Evolutionary conservation across 352 stramenopile genomes (phyloP).

Genomic region (Blastocystis sp.): DNA sequence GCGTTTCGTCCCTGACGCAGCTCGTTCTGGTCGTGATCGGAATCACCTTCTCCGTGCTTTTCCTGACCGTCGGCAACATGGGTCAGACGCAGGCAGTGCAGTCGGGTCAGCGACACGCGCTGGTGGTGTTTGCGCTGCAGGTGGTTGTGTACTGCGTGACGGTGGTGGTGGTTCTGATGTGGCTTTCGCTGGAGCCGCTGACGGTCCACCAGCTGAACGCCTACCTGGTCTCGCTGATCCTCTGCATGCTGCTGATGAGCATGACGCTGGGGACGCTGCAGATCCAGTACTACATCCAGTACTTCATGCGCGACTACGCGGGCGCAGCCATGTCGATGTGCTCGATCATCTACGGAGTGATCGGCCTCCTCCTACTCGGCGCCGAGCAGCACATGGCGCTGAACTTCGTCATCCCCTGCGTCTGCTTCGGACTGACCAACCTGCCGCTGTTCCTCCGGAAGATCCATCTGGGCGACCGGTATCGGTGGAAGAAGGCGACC

Average conservation of each 20-base stretch:
- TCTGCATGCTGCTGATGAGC: background rate
- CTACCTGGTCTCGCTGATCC: background rate
- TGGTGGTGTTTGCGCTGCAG: background rate
- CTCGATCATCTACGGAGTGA: background rate
- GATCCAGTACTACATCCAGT: constrained; percentile 2
- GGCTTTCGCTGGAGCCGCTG: constrained; percentile 5
- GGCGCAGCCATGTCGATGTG: background rate
- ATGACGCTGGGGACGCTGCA: background rate
- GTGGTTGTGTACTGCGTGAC: background rate
- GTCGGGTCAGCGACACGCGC: background rate
- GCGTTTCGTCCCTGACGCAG: background rate
- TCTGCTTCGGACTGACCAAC: constrained; percentile 21
- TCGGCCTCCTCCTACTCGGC: background rate
- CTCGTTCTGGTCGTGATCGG: constrained; percentile 15
- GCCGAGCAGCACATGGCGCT: background rate
- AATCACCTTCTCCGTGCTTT: background rate
- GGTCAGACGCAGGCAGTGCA: background rate
- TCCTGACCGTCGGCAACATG: background rate
- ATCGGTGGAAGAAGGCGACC: constrained; percentile 7
- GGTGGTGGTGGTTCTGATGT: background rate
- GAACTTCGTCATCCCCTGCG: constrained; percentile 13
- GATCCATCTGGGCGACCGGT: background rate
- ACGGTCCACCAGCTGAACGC: constrained; percentile 1
- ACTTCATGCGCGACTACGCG: constrained; percentile 23
- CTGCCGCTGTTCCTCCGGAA: background rate